Conservation (phyloP, 139 green algal species). For the Nannochloris sp. region DNA sequence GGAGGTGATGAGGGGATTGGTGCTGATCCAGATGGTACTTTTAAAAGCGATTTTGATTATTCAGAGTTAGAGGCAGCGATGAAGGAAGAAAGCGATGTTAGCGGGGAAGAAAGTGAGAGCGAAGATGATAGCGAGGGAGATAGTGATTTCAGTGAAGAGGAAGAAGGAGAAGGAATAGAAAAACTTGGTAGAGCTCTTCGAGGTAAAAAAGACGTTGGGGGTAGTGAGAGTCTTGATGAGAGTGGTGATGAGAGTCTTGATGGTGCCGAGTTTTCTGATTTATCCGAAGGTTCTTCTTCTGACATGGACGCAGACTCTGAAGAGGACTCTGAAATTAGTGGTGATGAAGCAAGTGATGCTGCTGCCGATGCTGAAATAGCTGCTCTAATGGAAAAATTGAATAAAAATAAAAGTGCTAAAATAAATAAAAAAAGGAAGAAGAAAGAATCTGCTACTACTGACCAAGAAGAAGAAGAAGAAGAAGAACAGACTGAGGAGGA, state of each 20-base stretch:
- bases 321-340: background rate
- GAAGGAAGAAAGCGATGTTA: conserved; percentile 7
- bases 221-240: conserved; percentile 8
- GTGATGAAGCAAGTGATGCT: background rate
- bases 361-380: background rate
- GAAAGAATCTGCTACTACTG: background rate
- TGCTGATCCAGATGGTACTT: conserved; percentile 13
- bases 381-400: background rate
- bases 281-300: too few relatives aligned
- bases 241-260: background rate
- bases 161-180: background rate
- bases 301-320: background rate
- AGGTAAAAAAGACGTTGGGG: background rate
- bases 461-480: conserved; percentile 3
- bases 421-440: conserved; percentile 6
- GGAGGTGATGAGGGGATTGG: conserved; percentile 30
- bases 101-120: background rate
- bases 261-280: background rate
- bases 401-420: too few relatives aligned
- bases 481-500: too few relatives aligned
- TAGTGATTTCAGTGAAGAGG: too few relatives aligned
- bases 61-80: conserved; percentile 43
- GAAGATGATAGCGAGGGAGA: conserved; percentile 7
- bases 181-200: background rate
- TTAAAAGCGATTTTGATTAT: conserved; percentile 62